Percentiles rank a stretch among this genome's conserved stretches.
These are phyloP conservation scores for Pythium periplocum DNA, from an alignment of 352 stramenopile genomes.

Conservation along the genomic window DNA sequence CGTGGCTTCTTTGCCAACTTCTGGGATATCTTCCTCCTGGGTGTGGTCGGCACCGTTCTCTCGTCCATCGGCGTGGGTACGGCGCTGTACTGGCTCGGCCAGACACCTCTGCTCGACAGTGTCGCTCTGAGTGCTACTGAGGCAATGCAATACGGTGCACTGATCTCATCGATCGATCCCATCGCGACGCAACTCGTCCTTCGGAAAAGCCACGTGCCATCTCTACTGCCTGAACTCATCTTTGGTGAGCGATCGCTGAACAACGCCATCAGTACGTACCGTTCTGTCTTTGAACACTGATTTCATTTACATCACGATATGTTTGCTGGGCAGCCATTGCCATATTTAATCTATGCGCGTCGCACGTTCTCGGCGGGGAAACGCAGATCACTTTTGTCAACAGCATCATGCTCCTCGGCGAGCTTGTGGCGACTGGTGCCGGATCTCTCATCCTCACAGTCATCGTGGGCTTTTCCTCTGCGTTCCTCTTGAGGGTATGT, in stretches of 20 bases:
- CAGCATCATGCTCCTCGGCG: slow-evolving; percentile 11
- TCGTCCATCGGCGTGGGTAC: slow-evolving; percentile 34
- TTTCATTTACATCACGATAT: not conserved
- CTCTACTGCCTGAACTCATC: slow-evolving; percentile 63
- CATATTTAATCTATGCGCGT: slow-evolving; percentile 20
- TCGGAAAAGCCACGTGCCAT: slow-evolving; percentile 71
- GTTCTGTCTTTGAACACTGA: slow-evolving; percentile 8
- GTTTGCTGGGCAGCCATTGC: slow-evolving; percentile 17
- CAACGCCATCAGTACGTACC: slow-evolving; percentile 64
- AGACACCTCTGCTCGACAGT: slow-evolving; percentile 5
- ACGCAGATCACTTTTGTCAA: slow-evolving; percentile 12
- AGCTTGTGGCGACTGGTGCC: slow-evolving; percentile 22
- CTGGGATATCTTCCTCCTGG: slow-evolving; percentile 33
- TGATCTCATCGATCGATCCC: slow-evolving; percentile 91
- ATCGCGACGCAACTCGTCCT: slow-evolving; percentile 91
- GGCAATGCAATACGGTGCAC: slow-evolving; percentile 83
- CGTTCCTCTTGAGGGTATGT: slow-evolving; percentile 29
- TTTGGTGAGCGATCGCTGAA: slow-evolving; percentile 89
- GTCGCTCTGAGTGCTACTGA: slow-evolving; percentile 30
- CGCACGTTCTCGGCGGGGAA: slow-evolving; percentile 29
- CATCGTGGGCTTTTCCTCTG: slow-evolving; percentile 38
- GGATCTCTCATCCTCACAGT: slow-evolving; percentile 39
- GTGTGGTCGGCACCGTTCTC: slow-evolving; percentile 41
- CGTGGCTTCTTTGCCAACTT: slow-evolving; percentile 52
- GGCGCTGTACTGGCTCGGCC: slow-evolving; percentile 37